Percentiles rank a stretch among this genome's conserved stretches.
These are phyloP conservation scores for Eutrema salsugineum DNA, from an alignment of 441 rosid genomes.

Conservation along the genomic window DNA sequence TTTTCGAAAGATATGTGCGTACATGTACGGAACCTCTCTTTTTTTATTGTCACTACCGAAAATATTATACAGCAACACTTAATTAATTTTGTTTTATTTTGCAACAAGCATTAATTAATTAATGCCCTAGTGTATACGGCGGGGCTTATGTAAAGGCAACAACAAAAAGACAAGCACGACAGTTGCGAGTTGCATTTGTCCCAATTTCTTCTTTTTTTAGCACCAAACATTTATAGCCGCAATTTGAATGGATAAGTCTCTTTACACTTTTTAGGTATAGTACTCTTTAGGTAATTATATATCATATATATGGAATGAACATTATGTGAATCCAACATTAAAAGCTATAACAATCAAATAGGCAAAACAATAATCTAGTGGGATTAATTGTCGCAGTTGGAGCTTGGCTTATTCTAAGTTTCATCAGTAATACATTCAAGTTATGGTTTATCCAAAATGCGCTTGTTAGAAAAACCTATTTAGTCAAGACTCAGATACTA, in stretches of 20 bases:
- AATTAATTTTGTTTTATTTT: neutral
- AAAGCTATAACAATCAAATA: neutral
- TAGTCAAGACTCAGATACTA: neutral
- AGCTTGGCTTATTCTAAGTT: neutral
- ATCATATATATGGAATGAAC: neutral
- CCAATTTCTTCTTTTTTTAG: constrained; percentile 12
- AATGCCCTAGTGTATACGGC: constrained; percentile 24
- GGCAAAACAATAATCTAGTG: neutral
- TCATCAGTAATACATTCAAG: neutral
- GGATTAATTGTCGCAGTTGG: neutral
- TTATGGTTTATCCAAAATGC: constrained; percentile 6
- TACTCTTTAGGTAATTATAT: neutral
- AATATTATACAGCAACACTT: neutral
- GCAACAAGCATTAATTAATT: neutral
- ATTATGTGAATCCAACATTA: neutral
- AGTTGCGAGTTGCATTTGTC: constrained; percentile 21
- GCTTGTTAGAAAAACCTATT: neutral
- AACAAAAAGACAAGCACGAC: constrained; percentile 30
- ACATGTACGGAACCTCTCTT: neutral
- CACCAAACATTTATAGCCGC: constrained; percentile 33
- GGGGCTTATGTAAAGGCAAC: constrained; percentile 12
- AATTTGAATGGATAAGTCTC: constrained; percentile 28
- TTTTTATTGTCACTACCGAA: neutral
- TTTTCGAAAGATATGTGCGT: neutral
- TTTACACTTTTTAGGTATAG: constrained; percentile 1